phyloP scores from a whole-genome alignment of 1,139 yeast species.

The Diutina siamensis region DNA sequence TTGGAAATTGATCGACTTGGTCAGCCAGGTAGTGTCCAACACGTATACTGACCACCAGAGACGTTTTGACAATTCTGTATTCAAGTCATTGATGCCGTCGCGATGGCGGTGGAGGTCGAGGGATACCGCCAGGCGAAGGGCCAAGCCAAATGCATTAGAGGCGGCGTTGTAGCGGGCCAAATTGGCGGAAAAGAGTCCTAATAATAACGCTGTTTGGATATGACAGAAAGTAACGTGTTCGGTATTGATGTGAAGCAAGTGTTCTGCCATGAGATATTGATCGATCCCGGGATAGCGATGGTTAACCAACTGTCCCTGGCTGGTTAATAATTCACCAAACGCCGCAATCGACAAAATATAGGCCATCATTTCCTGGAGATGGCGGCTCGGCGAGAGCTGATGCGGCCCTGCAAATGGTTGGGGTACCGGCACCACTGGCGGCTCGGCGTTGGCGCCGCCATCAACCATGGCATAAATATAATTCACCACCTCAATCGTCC shows the following conservation, averaged over 20 bases:
- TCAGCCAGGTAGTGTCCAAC: conserved; percentile 39
- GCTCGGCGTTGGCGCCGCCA: no score
- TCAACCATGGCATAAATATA: background rate
- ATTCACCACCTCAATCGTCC: conserved; percentile 10
- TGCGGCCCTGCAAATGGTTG: background rate
- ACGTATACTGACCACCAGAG: conserved; percentile 47
- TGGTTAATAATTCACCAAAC: conserved; percentile 25
- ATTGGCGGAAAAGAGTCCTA: conserved; percentile 38
- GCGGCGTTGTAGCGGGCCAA: conserved; percentile 37
- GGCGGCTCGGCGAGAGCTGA: background rate
- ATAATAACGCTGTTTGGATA: conserved; percentile 33
- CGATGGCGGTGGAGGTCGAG: conserved; percentile 32
- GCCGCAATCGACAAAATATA: conserved; percentile 25
- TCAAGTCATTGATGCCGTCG: conserved; percentile 3
- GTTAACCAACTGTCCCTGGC: conserved; percentile 7
- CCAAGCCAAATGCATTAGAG: conserved; percentile 39
- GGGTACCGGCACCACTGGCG: conserved; percentile 3
- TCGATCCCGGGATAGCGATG: conserved; percentile 21
- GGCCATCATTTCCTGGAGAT: conserved; percentile 8
- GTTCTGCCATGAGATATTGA: conserved; percentile 28
- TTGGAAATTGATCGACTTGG: conserved; percentile 28
- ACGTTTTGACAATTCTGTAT: conserved; percentile 29
- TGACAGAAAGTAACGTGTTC: conserved; percentile 28
- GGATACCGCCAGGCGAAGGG: conserved; percentile 34
- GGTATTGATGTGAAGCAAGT: conserved; percentile 26